A percentile compares a stretch with the other conserved stretches of the same genome.
Evolutionary conservation across 2,329 filamentous ascomycete genomes (phyloP).

Genomic region (Elsinoe necatrix): DNA sequence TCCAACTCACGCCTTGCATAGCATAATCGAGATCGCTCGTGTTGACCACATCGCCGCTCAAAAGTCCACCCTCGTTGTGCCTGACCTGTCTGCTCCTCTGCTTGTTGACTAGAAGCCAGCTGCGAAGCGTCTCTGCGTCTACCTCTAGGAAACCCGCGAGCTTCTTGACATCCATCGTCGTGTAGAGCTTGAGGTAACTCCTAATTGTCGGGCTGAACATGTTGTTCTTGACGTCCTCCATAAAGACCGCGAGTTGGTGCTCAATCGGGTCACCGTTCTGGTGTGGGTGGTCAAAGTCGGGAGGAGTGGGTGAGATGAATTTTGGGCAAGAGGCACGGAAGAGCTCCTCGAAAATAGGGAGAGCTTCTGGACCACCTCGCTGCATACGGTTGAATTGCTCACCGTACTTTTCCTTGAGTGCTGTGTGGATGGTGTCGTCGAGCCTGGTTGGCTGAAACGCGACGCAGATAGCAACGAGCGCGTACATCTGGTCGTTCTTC

Average conservation of each 20-base stretch:
- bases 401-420: constrained; percentile 96
- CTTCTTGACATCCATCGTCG: constrained; percentile 98
- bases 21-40: constrained; percentile 96
- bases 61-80: constrained; percentile 80
- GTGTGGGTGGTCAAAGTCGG: constrained; percentile 95
- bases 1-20: constrained; percentile 70
- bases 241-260: constrained; percentile 95
- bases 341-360: constrained; percentile 95
- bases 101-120: constrained; percentile 95
- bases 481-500: constrained; percentile 99
- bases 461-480: constrained; percentile 95
- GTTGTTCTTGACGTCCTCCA: constrained; percentile 99
- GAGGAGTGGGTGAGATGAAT: constrained; percentile 95
- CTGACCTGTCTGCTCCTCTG: constrained; percentile 94
- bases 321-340: constrained; percentile 98
- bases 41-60: constrained; percentile 89
- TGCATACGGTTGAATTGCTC: constrained; percentile 96
- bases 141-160: constrained; percentile 95
- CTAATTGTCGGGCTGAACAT: constrained; percentile 97
- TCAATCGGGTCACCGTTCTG: constrained; percentile 94
- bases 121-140: constrained; percentile 88
- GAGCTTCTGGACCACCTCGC: constrained; percentile 86
- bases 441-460: constrained; percentile 94
- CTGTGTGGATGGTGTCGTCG: constrained; percentile 98
- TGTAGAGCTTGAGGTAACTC: constrained; percentile 98